Percentiles rank a stretch among this genome's conserved stretches.
These are phyloP conservation scores for Exserohilum rostratum DNA, from an alignment of 2,329 filamentous ascomycete species.

Conservation along the genomic window DNA sequence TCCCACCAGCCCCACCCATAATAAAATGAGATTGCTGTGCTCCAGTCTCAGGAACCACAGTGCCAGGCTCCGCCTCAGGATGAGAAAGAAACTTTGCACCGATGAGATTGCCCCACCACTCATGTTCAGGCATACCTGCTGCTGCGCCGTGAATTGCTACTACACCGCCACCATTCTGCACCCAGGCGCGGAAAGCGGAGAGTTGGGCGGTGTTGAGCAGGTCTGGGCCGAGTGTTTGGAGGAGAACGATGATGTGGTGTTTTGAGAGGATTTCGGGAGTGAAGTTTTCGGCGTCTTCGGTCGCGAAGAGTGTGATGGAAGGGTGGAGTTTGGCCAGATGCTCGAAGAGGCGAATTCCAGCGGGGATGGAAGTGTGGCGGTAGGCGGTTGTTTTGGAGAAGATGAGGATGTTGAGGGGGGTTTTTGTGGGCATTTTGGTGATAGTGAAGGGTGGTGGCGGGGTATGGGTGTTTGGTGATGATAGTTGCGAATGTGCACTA, in stretches of 20 bases:
- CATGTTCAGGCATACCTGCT: slow-evolving; percentile 28
- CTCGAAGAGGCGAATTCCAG: slow-evolving; percentile 21
- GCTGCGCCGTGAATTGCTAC: slow-evolving; percentile 36
- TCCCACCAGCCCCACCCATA: slow-evolving; percentile 1
- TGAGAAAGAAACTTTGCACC: slow-evolving; percentile 38
- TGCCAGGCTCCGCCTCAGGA: slow-evolving; percentile 27
- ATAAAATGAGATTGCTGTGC: slow-evolving; percentile 14
- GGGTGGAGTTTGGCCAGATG: slow-evolving; percentile 9
- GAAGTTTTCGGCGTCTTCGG: slow-evolving; percentile 28
- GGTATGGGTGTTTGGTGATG: too few species aligned
- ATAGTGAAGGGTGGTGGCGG: too few species aligned
- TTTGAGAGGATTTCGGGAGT: slow-evolving; percentile 5
- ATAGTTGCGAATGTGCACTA: too few species aligned
- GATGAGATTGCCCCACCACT: slow-evolving; percentile 31
- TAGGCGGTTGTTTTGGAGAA: slow-evolving; percentile 38
- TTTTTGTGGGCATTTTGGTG: not conserved
- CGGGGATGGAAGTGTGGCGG: slow-evolving; percentile 35
- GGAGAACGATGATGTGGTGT: slow-evolving; percentile 22
- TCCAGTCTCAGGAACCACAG: slow-evolving; percentile 17
- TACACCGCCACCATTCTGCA: slow-evolving; percentile 29
- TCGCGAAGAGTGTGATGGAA: slow-evolving; percentile 20
- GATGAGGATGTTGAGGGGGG: slow-evolving; percentile 24
- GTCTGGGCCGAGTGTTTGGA: slow-evolving; percentile 23
- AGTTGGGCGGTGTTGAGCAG: slow-evolving; percentile 21
- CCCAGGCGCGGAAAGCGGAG: slow-evolving; percentile 20